phyloP scores from a whole-genome alignment of 2,329 filamentous ascomycete species.

The Dactylellina drechsleri region DNA sequence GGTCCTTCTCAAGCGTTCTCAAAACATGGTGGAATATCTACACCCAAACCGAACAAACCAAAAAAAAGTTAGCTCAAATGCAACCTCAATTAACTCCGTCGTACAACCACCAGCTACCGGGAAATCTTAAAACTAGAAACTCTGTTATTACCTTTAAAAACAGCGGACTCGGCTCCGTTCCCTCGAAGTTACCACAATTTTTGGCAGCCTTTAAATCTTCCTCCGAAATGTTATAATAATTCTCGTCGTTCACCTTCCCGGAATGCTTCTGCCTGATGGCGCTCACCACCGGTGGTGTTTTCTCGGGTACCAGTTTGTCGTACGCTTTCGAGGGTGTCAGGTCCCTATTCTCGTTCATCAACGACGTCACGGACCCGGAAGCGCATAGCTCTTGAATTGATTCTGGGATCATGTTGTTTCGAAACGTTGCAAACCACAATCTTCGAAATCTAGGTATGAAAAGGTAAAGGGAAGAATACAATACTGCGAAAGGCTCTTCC shows the following conservation, averaged over 20 bases:
- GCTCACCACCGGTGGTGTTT: slow-evolving; percentile 13
- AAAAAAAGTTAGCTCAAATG: neutral
- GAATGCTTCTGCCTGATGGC: slow-evolving; percentile 41
- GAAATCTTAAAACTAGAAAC: neutral
- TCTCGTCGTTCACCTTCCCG: slow-evolving; percentile 27
- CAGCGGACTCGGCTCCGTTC: slow-evolving; percentile 71
- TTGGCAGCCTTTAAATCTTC: slow-evolving; percentile 68
- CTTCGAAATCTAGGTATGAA: too few species aligned
- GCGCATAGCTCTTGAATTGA: slow-evolving; percentile 25
- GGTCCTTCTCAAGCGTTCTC: slow-evolving; percentile 67
- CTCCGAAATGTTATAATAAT: slow-evolving; percentile 45
- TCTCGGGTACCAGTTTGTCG: slow-evolving; percentile 33
- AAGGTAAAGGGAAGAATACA: too few species aligned
- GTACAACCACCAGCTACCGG: too few species aligned
- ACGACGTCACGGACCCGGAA: slow-evolving; percentile 32
- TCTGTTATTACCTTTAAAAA: slow-evolving; percentile 69
- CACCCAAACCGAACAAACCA: neutral
- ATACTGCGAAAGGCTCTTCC: too few species aligned
- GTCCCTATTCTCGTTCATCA: slow-evolving; percentile 37
- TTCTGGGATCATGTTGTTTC: slow-evolving; percentile 32
- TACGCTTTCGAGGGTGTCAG: slow-evolving; percentile 40
- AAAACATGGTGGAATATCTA: slow-evolving; percentile 75
- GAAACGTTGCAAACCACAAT: neutral
- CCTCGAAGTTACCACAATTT: slow-evolving; percentile 75
- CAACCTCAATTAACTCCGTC: too few species aligned